Evolutionary conservation across 495 filamentous ascomycete genomes (phyloP), one percentile per base, ranked within the genome.

Genomic region (Pyronema domesticum): DNA sequence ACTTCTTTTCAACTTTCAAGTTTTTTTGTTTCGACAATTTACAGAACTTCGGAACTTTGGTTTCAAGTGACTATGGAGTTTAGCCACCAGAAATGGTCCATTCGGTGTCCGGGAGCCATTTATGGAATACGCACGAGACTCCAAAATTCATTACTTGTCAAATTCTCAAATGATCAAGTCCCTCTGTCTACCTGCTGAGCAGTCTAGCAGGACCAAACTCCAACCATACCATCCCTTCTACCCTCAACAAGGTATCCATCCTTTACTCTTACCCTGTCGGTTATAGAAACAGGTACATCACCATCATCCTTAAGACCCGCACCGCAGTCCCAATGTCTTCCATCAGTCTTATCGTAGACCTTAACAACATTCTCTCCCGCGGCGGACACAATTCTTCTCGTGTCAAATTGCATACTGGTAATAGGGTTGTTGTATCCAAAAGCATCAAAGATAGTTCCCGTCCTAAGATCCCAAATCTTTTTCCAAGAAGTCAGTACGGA

Each of bases 381-480:
- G 3, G 91, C 89, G 44, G 86, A 79, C 7, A 89, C 88, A 57
- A 99, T 99, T 42, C 91, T 80, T 30, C 89, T 80, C 10, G 75
- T 73, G 67, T 99, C 91, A 63, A 99, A 99, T 81, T 91, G 91
- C 91, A 96, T 96, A 72, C 83, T 88, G 19, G 86, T 94, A 57
- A 99, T 77, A 0, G 89, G 82, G 63, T 86, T 75, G 64, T 95
- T 87, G 67, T 95, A 99, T 43, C 91, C 91, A 64, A 85, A 99
- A 34, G 89, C 93, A 65, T 99, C 91, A 65, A 82, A 86, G 60
- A 99, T 95, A 11, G 87, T 89, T 39, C 91, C 91, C 11, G 84
- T 99, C 40, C 91, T 84, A 43, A 99, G 81, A 71, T 99, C 91
- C 91, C 91, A 99, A 65, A 99, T 95, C 91, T 98, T 53, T 53